Percentiles rank a stretch among this genome's conserved stretches.
These are phyloP conservation scores for Xylaria multiplex DNA, from an alignment of 2,329 filamentous ascomycete species.

Conservation along the genomic window DNA sequence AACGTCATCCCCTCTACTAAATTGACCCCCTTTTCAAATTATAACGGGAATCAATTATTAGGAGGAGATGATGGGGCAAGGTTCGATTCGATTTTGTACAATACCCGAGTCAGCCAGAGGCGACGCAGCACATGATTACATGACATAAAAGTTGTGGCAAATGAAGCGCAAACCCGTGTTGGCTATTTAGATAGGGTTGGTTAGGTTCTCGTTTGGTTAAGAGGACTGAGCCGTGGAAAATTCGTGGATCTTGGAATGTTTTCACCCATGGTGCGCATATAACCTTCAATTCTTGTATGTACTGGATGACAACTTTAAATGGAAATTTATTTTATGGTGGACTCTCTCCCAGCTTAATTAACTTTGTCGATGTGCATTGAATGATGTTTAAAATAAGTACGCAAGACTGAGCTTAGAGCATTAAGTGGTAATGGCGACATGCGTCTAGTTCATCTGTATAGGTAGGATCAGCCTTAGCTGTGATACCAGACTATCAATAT, in stretches of 20 bases:
- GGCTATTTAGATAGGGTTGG: constrained; percentile 24
- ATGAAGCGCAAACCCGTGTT: constrained; percentile 22
- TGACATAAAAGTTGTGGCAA: constrained; percentile 25
- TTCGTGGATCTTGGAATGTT: constrained; percentile 8
- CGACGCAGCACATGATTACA: constrained; percentile 26
- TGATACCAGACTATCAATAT: too few relatives aligned
- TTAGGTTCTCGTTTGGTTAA: constrained; percentile 24
- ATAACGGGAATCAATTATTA: neutral
- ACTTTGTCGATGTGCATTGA: neutral
- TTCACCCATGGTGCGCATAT: constrained; percentile 26
- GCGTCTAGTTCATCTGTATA: too few relatives aligned
- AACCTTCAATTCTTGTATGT: constrained; percentile 44
- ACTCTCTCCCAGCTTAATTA: neutral
- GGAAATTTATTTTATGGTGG: constrained; percentile 31
- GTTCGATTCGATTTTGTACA: constrained; percentile 31
- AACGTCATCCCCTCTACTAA: constrained; percentile 37
- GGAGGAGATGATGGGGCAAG: neutral
- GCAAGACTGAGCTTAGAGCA: too few relatives aligned
- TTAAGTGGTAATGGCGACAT: neutral
- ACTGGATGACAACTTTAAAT: constrained; percentile 41
- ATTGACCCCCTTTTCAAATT: neutral
- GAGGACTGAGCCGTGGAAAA: constrained; percentile 10
- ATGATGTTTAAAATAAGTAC: neutral
- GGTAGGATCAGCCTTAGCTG: too few relatives aligned
- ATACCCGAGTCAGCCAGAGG: constrained; percentile 21